These are phyloP conservation scores for Ustilago crameri DNA, from an alignment of 1,284 basidiomycete genomes.

Conservation along the genomic window DNA sequence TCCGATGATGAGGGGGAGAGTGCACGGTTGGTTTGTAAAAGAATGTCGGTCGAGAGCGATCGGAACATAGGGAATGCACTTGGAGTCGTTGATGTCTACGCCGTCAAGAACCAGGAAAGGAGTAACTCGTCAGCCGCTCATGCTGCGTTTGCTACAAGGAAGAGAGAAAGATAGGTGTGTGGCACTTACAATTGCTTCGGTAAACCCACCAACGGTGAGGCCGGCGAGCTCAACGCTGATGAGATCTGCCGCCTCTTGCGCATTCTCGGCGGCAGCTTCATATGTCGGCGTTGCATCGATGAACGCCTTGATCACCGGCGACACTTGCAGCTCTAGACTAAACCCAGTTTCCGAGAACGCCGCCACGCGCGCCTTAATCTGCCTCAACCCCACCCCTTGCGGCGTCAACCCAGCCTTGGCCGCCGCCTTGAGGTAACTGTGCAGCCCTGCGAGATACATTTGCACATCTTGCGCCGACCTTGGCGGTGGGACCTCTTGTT, in stretches of 20 bases:
- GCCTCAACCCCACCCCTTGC: constrained; percentile 14
- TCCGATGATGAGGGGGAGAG: background rate
- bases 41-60: constrained; percentile 22
- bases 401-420: constrained; percentile 14
- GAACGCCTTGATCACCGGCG: constrained; percentile 12
- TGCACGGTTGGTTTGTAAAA: constrained; percentile 17
- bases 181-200: constrained; percentile 21
- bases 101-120: too few relatives aligned
- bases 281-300: constrained; percentile 18
- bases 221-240: constrained; percentile 12
- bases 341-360: constrained; percentile 8
- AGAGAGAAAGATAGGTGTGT: background rate
- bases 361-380: constrained; percentile 20
- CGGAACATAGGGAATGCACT: constrained; percentile 29
- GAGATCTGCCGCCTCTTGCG: background rate
- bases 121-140: too few relatives aligned
- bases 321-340: constrained; percentile 19
- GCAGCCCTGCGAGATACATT: constrained; percentile 15
- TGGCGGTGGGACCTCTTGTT: constrained; percentile 10
- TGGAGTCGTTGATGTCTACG: constrained; percentile 22
- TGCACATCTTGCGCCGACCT: constrained; percentile 15
- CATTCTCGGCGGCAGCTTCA: background rate
- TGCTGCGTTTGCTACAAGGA: too few relatives aligned
- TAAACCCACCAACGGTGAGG: constrained; percentile 19
- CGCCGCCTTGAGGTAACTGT: constrained; percentile 23